Percentiles rank a stretch among this genome's conserved stretches.
phyloP scores from a whole-genome alignment of 345 rosid genomes.

The Heritiera fomes region DNA sequence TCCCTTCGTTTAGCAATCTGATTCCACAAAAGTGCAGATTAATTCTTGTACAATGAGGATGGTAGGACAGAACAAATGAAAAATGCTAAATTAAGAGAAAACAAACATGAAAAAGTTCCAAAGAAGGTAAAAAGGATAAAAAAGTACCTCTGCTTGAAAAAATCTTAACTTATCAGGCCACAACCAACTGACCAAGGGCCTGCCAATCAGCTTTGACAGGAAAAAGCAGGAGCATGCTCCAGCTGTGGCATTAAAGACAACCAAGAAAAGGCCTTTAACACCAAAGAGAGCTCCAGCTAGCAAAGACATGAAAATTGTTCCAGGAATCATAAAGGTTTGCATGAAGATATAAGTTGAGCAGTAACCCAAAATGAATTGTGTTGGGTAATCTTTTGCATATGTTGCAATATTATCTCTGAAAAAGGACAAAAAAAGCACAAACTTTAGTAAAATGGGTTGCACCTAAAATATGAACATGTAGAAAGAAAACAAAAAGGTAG shows the following conservation, averaged over 20 bases:
- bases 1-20: conserved; percentile 92
- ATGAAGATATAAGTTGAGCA: conserved; percentile 95
- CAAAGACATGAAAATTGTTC: conserved; percentile 97
- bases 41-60: conserved; percentile 9
- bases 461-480: conserved; percentile 8
- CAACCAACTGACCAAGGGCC: conserved; percentile 86
- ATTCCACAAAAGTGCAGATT: conserved; percentile 15
- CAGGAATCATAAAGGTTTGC: conserved; percentile 99
- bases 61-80: neutral
- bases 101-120: neutral
- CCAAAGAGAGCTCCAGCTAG: conserved; percentile 99
- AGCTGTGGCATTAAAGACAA: conserved; percentile 87
- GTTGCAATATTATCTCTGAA: conserved; percentile 81
- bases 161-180: conserved; percentile 97
- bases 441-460: conserved; percentile 20
- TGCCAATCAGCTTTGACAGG: conserved; percentile 87
- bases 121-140: neutral
- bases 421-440: conserved; percentile 3
- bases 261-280: conserved; percentile 81
- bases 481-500: conserved; percentile 11
- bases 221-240: conserved; percentile 97
- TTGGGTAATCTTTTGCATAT: conserved; percentile 75
- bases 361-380: conserved; percentile 85
- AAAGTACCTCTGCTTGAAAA: conserved; percentile 87
- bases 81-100: neutral